Percentiles rank a stretch among this genome's conserved stretches.
Conservation (phyloP, 2,329 filamentous ascomycete species). For the Ophiocordyceps camponoti-rufipedis region DNA sequence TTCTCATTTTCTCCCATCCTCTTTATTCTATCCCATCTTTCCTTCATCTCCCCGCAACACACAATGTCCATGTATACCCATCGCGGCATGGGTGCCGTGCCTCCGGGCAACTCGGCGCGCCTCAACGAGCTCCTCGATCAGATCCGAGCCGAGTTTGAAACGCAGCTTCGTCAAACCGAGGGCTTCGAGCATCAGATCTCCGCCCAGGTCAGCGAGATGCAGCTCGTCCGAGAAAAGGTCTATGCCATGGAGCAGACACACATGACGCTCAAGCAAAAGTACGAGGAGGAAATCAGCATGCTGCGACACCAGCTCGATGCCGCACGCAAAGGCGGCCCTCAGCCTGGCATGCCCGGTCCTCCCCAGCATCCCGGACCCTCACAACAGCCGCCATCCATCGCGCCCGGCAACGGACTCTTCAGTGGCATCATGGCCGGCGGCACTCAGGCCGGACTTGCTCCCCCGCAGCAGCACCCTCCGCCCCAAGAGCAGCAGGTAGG, state of each 20-base stretch:
- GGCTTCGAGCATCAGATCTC: conserved; percentile 87
- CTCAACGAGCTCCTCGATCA: conserved; percentile 85
- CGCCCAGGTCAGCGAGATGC: conserved; percentile 84
- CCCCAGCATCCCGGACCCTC: conserved; percentile 62
- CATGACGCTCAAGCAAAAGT: conserved; percentile 82
- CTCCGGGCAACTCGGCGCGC: conserved; percentile 40
- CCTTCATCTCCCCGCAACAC: too few relatives aligned
- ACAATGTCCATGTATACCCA: conserved; percentile 75
- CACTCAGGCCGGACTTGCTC: conserved; percentile 66
- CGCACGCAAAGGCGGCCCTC: conserved; percentile 44
- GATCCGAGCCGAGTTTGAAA: conserved; percentile 80
- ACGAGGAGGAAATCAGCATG: conserved; percentile 77
- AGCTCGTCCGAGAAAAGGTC: conserved; percentile 83
- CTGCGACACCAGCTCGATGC: conserved; percentile 76
- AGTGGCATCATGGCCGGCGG: conserved; percentile 88
- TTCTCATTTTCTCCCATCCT: too few relatives aligned
- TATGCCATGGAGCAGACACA: conserved; percentile 86
- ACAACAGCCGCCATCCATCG: conserved; percentile 75
- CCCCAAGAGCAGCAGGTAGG: conserved; percentile 43
- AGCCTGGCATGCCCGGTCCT: conserved; percentile 44
- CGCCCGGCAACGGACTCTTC: conserved; percentile 83
- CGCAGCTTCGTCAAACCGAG: conserved; percentile 60
- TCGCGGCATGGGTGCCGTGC: conserved; percentile 61
- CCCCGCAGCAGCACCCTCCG: conserved; percentile 57
- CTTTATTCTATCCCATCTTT: too few relatives aligned